Base-by-base conservation (phyloP, 2,329 filamentous ascomycete species). In the Fusarium robinianum region DNA sequence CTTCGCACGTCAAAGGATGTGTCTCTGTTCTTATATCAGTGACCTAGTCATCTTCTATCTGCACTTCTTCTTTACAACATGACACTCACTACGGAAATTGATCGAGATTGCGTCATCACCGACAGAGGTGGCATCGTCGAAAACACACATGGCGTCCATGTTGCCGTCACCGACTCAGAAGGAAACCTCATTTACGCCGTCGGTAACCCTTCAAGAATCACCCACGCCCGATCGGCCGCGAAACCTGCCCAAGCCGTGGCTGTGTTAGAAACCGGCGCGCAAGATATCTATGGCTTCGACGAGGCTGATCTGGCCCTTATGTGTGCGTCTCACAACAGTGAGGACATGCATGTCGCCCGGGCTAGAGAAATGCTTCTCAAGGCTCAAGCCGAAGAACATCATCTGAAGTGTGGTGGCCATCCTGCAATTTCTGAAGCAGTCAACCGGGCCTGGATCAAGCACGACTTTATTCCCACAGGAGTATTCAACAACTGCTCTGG, bases 401-500 rank as follows among this genome's bases (percentile, higher is more conserved):
- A 74, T 39, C 60, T 76, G 3, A 58, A 61, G 3, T 77, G 74
- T 30, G 72, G 75, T 1, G 70, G 71, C 0, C 73, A 76, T 45
- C 46, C 65, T 1, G 59, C 67, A 5, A 26, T 73, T 6, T 65
- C 58, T 3, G 61, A 66, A 2, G 41, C 40, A 0, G 63, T 75
- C 5, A 69, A 73, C 41, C 55, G 57, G 0, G 46, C 32, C 0
- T 77, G 73, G 73, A 67, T 71, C 33, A 68, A 61, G 39, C 38
- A 38, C 0, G 72, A 63, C 2, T 71, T 67, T 30, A 55, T 43
- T 0, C 72, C 73, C 0, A 70, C 67, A 0, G 59, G 60, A 0
- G 55, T 75, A 0, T 67, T 63, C 34, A 76, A 70, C 37, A 75
- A 76, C 44, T 77, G 73, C 47, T 76, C 73, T 0, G 74, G 73